Percentiles rank a stretch among this genome's conserved stretches.
These are phyloP conservation scores for Paradendryphiella salina DNA, from an alignment of 2,329 filamentous ascomycete species.

Conservation along the genomic window DNA sequence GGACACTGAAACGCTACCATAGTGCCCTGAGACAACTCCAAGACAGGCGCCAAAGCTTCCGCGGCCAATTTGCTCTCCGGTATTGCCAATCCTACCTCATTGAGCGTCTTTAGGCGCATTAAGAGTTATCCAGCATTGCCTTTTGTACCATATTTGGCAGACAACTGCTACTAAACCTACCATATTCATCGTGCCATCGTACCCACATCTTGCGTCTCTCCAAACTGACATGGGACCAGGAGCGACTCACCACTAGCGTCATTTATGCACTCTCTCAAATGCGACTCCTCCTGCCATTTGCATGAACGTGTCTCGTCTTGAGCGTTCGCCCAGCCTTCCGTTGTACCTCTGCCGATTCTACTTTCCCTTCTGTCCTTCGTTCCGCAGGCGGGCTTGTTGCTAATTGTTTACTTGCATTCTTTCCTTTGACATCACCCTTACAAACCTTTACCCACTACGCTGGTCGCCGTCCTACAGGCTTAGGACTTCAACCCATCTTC, in stretches of 20 bases:
- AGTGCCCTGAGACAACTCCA: conserved; percentile 43
- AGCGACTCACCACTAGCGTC: conserved; percentile 42
- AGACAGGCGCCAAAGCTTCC: conserved; percentile 34
- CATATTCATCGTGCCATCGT: conserved; percentile 22
- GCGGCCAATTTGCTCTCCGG: conserved; percentile 29
- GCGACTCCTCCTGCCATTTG: conserved; percentile 34
- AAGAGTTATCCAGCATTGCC: conserved; percentile 19
- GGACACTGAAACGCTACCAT: conserved; percentile 42
- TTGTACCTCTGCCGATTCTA: conserved; percentile 39
- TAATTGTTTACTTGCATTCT: conserved; percentile 42
- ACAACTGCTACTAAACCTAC: conserved; percentile 33
- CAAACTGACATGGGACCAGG: conserved; percentile 45
- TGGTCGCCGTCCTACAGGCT: conserved; percentile 44
- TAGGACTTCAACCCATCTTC: conserved; percentile 32
- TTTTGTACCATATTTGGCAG: conserved; percentile 15
- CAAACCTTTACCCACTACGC: conserved; percentile 21
- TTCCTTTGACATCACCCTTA: conserved; percentile 34
- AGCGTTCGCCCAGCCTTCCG: conserved; percentile 43
- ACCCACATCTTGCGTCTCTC: conserved; percentile 30
- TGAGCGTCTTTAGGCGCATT: conserved; percentile 24
- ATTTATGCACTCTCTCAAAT: conserved; percentile 47
- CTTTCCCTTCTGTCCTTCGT: conserved; percentile 40
- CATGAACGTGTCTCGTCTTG: conserved; percentile 43
- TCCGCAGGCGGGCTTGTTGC: conserved; percentile 45
- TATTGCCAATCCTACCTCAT: conserved; percentile 19